Base-by-base conservation (phyloP, 768 basidiomycete species). In the Rubroboletus satanas region DNA sequence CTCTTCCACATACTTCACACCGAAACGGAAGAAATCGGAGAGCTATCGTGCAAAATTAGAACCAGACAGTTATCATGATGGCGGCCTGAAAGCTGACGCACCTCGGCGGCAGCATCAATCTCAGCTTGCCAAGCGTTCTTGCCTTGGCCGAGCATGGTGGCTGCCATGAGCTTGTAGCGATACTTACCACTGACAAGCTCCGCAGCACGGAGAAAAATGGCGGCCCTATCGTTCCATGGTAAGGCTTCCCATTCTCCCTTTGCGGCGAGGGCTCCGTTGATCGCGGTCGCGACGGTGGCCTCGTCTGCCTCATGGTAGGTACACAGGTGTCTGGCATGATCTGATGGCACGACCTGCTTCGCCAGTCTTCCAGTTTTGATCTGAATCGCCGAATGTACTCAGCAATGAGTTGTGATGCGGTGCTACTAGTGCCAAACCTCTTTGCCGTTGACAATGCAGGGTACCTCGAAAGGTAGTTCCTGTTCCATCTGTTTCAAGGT, bases 51-150 rank as follows among this genome's bases (percentile, higher is more conserved):
- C 26, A 29, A 47, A 35, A 50, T 63, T 36, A 59, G 58, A 48
- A 18, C 35, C 41, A 18, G 38, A 51, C n/a, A 47, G 41, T 23
- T 11, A n/a, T 44, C 36, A 12, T 26, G 11, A 41, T 28, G n/a
- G 14, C 5, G 10, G 14, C 33, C 31, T 7, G 28, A 37, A 37
- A 49, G 39, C 36, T 11, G 11, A 70, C 81, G 41, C 54, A 92
- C 93, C 87, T 99, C 97, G 5, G 97, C 96, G 17, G 94, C 97
- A 51, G 97, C 93, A 71, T 99, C 97, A 59, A 99, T 98, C 79
- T 99, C 97, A 15, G 97, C 97, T 75, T 99, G 97, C 97, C 97
- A 99, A 15, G 81, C 87, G 69, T 98, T 99, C 84, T 99, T 99
- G 39, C 97, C 97, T 75, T 99, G 97, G 15, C 97, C 97, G 45